phyloP scores from a whole-genome alignment of 176 grass and related monocot genomes.

The Typha latifolia region DNA sequence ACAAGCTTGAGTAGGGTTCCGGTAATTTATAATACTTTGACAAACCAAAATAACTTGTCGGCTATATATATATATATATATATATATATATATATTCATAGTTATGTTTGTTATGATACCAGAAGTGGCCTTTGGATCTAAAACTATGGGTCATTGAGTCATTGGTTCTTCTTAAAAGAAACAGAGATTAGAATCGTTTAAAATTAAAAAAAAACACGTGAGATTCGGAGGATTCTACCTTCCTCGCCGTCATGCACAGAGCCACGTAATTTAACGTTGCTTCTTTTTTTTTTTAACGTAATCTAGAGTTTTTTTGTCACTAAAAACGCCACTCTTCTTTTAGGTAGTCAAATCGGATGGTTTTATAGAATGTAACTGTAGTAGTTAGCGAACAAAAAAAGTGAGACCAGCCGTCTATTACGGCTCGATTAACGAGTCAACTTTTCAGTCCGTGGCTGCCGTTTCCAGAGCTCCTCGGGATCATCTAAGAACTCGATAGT shows the following conservation, averaged over 20 bases:
- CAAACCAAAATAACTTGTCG: background rate
- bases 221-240: background rate
- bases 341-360: background rate
- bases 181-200: background rate
- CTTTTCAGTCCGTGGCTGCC: background rate
- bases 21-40: background rate
- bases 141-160: too few species aligned
- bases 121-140: too few species aligned
- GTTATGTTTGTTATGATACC: background rate
- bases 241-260: background rate
- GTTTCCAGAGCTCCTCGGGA: background rate
- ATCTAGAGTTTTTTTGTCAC: background rate
- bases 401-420: background rate
- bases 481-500: background rate
- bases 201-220: background rate
- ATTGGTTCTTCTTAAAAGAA: too few species aligned
- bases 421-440: background rate
- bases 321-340: background rate
- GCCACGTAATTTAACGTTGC: background rate
- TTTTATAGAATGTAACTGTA: background rate
- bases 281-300: background rate
- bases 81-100: background rate
- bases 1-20: background rate
- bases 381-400: background rate
- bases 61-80: background rate